phyloP scores from a whole-genome alignment of 768 basidiomycete genomes.

The Suillus occidentalis region DNA sequence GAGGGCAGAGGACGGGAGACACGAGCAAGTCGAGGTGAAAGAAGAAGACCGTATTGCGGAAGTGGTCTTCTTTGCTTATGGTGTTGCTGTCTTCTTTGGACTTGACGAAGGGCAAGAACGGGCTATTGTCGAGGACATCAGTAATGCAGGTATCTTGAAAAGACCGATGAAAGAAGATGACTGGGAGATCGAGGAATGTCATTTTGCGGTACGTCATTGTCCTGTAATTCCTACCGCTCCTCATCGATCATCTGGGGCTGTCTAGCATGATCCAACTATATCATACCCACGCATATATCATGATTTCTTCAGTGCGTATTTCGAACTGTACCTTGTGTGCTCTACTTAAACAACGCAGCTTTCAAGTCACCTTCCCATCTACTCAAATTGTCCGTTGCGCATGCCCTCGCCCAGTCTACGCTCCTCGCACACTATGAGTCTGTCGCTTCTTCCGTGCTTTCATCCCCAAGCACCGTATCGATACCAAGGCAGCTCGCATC shows the following conservation, averaged over 20 bases:
- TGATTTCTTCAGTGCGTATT: constrained; percentile 85
- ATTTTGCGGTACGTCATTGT: constrained; percentile 67
- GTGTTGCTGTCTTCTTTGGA: constrained; percentile 92
- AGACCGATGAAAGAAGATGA: constrained; percentile 60
- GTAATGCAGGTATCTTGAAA: constrained; percentile 67
- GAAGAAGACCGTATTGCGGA: constrained; percentile 62
- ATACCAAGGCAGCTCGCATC: constrained; percentile 83
- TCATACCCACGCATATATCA: constrained; percentile 92
- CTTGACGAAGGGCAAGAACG: constrained; percentile 76
- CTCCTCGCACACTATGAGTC: constrained; percentile 87
- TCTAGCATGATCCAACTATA: constrained; percentile 79
- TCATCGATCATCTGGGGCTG: constrained; percentile 5
- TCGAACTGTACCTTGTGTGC: background rate
- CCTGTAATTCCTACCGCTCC: background rate
- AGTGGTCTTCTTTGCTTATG: constrained; percentile 81
- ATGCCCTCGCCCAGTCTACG: constrained; percentile 93
- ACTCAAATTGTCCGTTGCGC: constrained; percentile 89
- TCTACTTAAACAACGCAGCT: constrained; percentile 44
- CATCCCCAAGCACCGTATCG: constrained; percentile 70
- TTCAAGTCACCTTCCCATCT: constrained; percentile 91
- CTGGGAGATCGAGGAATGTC: constrained; percentile 94
- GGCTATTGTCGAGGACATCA: constrained; percentile 82
- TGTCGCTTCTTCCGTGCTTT: constrained; percentile 73
- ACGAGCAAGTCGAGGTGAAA: constrained; percentile 14
- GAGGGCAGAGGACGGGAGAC: constrained; percentile 10